These are phyloP conservation scores for Tinospora cordifolia DNA, from an alignment of 164 flowering plant genomes.

Conservation along the genomic window DNA sequence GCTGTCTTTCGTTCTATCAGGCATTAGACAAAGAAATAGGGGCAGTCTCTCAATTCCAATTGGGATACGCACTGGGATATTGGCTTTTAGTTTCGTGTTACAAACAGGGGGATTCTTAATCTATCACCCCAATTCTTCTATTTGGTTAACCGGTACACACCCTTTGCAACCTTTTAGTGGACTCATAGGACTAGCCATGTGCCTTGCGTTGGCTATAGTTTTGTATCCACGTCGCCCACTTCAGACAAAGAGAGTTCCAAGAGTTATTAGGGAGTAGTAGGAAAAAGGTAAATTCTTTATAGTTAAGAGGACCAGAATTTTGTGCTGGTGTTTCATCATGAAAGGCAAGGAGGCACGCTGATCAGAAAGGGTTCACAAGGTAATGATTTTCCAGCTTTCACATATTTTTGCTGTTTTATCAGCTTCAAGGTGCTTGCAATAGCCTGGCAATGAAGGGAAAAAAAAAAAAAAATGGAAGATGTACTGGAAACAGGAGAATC, in stretches of 20 bases:
- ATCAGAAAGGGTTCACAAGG: not conserved
- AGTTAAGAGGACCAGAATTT: not conserved
- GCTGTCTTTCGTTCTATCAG: slow-evolving; percentile 63
- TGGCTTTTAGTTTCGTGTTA: slow-evolving; percentile 50
- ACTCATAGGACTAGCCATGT: slow-evolving; percentile 49
- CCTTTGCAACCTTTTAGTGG: slow-evolving; percentile 82
- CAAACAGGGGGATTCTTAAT: slow-evolving; percentile 54
- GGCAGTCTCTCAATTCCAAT: slow-evolving; percentile 71
- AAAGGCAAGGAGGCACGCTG: not conserved
- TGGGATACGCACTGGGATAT: slow-evolving; percentile 74
- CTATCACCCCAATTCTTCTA: slow-evolving; percentile 32
- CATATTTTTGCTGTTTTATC: not conserved
- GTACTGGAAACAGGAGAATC: not conserved
- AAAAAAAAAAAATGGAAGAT: too few relatives aligned
- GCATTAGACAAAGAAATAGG: slow-evolving; percentile 45
- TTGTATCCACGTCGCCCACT: slow-evolving; percentile 47
- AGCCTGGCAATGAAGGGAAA: not conserved
- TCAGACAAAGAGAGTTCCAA: slow-evolving; percentile 16
- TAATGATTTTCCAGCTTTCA: not conserved
- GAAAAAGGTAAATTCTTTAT: not conserved
- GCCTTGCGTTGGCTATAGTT: slow-evolving; percentile 41
- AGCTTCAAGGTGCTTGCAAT: not conserved
- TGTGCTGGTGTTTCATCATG: not conserved
- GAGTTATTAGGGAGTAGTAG: slow-evolving; percentile 20
- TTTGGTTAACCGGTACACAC: slow-evolving; percentile 58